Base-by-base conservation (phyloP, 2,329 filamentous ascomycete species). In the Dactylellina drechsleri region DNA sequence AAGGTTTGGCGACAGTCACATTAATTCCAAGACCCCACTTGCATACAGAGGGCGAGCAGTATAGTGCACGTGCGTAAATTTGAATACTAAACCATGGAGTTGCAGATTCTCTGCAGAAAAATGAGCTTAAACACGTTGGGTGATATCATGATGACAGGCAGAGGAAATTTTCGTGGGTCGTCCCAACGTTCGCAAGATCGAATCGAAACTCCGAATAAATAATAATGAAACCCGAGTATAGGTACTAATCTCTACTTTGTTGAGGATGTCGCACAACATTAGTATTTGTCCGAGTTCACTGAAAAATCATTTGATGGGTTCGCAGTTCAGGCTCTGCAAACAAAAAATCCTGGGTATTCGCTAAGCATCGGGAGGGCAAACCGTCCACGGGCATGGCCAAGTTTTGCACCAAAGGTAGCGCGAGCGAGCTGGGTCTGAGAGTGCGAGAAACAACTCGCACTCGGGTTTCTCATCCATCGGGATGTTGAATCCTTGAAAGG, bases 31-130 rank as follows among this genome's bases (percentile, higher is more conserved):
- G 66, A 50, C 31, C 52, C 59, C 52, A 59, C 66, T 59, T 59
- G 4, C 20, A 54, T 26, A 53, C 18, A 43, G 23, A 66, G 47
- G 31, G 47, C 50, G 57, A 56, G 41, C 53, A 45, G 59, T 18
- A 41, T 54, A 41, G 54, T 52, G 58, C 71, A 75, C 71, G 71
- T 75, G 71, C 71, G 53, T 62, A 56, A 41, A 36, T 15, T 50
- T 74, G 68, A 74, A 73, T 73, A 73, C 61, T 74, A 74, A 66
- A 52, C 56, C 56, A 66, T 47, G 41, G 36, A 41, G 28, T 28
- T 66, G 68, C 68, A 66, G 47, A 53, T 64, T 60, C 49, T 59
- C 47, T 73, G 68, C 47, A 62, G 47, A 57, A 49, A 28, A 15
- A 20, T 36, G 45, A 65, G 59, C 52, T 53, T 60, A 49, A 50